Evolutionary conservation across 495 filamentous ascomycete genomes (phyloP).

Genomic region (Extremus antarcticus): DNA sequence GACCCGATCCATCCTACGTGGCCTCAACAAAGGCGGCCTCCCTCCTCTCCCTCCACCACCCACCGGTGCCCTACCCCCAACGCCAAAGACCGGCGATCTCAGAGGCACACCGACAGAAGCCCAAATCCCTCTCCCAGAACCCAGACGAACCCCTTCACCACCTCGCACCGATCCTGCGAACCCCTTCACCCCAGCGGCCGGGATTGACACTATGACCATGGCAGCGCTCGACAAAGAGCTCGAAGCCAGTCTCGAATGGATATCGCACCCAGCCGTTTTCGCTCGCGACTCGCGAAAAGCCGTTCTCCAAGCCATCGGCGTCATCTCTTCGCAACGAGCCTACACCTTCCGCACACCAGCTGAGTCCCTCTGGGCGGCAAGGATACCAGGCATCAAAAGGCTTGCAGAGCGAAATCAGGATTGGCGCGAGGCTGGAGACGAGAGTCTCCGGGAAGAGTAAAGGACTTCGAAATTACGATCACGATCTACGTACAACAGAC

Average conservation of each 20-base stretch:
- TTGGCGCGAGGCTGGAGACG: conserved; percentile 77
- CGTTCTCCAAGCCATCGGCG: conserved; percentile 90
- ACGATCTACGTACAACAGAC: neutral
- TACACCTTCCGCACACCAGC: conserved; percentile 86
- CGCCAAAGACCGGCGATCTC: conserved; percentile 7
- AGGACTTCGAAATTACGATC: neutral
- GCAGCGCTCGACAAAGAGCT: conserved; percentile 83
- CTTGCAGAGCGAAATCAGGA: conserved; percentile 69
- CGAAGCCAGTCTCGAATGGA: conserved; percentile 94
- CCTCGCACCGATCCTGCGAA: conserved; percentile 27
- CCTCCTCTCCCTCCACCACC: conserved; percentile 68
- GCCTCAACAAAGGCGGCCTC: conserved; percentile 86
- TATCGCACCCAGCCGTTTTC: conserved; percentile 93
- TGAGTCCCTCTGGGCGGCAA: conserved; percentile 73
- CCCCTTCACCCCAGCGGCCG: conserved; percentile 54
- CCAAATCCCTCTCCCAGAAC: conserved; percentile 21
- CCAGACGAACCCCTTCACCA: conserved; percentile 37
- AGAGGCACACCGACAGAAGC: conserved; percentile 8
- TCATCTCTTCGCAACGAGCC: conserved; percentile 86
- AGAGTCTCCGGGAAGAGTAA: conserved; percentile 67
- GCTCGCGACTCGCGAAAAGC: conserved; percentile 90
- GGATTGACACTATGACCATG: conserved; percentile 69
- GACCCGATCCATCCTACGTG: conserved; percentile 90
- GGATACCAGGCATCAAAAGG: conserved; percentile 64
- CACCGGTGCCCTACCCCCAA: conserved; percentile 23